Conservation (phyloP, 2,329 filamentous ascomycete species). For the Pezicula radicicola region DNA sequence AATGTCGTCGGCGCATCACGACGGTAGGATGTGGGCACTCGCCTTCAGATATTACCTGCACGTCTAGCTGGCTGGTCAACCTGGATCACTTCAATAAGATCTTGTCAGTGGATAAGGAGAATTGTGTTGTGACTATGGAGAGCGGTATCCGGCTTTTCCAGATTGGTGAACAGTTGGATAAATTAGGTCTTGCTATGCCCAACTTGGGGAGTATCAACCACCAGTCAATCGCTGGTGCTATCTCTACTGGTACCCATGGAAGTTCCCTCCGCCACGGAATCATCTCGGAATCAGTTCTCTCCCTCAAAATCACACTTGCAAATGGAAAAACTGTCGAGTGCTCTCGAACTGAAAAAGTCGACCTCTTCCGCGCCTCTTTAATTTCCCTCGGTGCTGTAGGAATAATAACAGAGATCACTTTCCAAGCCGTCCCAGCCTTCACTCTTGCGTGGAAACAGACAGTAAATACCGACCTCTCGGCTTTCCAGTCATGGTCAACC, state of each 20-base stretch:
- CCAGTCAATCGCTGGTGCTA: conserved; percentile 89
- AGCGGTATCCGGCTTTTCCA: conserved; percentile 82
- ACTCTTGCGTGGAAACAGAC: conserved; percentile 86
- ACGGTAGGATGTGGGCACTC: conserved; percentile 91
- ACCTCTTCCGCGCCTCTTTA: conserved; percentile 85
- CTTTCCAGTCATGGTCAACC: conserved; percentile 69
- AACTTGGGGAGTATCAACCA: conserved; percentile 94
- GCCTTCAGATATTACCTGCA: conserved; percentile 87
- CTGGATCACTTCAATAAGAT: conserved; percentile 79
- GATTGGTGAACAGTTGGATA: conserved; percentile 71
- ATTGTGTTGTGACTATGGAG: conserved; percentile 71
- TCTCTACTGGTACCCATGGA: conserved; percentile 90
- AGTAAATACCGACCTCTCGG: conserved; percentile 64
- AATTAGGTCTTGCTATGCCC: conserved; percentile 77
- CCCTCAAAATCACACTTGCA: conserved; percentile 76
- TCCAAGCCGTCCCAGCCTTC: conserved; percentile 76
- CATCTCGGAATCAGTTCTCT: conserved; percentile 73
- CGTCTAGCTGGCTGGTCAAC: conserved; percentile 91
- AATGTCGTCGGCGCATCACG: conserved; percentile 76
- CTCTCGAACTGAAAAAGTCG: conserved; percentile 60
- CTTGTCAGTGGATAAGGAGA: conserved; percentile 64
- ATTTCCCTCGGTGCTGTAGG: conserved; percentile 87
- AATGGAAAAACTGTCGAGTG: conserved; percentile 74
- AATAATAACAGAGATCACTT: conserved; percentile 85
- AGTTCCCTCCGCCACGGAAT: conserved; percentile 82